A percentile compares a stretch with the other conserved stretches of the same genome.
These are phyloP conservation scores for Jamesozyma spencerorum DNA, from an alignment of 805 yeast genomes.

Conservation along the genomic window DNA sequence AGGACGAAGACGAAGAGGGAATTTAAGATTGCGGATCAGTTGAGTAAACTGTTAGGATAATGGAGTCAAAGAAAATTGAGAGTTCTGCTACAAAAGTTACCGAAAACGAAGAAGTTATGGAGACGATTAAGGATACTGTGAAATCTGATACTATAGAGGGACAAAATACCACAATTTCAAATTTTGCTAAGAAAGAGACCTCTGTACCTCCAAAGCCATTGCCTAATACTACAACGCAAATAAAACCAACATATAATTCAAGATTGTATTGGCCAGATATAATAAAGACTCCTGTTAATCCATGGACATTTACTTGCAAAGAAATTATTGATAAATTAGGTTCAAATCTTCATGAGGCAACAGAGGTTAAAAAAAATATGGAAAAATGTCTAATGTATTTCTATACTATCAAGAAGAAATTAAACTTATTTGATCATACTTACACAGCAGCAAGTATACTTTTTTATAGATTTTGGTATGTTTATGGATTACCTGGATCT, in stretches of 20 bases:
- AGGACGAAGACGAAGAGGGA: too few species aligned
- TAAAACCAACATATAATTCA: constrained; percentile 15
- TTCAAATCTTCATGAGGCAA: constrained; percentile 12
- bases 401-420: constrained; percentile 28
- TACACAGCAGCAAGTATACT: constrained; percentile 30
- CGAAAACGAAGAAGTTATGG: too few species aligned
- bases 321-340: constrained; percentile 27
- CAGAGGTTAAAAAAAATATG: constrained; percentile 25
- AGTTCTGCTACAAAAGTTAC: too few species aligned
- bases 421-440: constrained; percentile 29
- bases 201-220: neutral
- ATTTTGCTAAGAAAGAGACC: neutral
- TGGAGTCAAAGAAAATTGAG: too few species aligned
- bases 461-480: constrained; percentile 29
- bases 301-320: constrained; percentile 24
- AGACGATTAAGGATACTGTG: too few species aligned
- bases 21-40: too few species aligned
- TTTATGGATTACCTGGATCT: constrained; percentile 24
- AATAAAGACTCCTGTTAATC: constrained; percentile 24
- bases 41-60: neutral
- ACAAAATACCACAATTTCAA: neutral
- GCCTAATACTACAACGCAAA: neutral
- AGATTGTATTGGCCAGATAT: constrained; percentile 31
- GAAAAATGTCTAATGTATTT: constrained; percentile 30
- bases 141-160: too few species aligned